A percentile compares a stretch with the other conserved stretches of the same genome.
Evolutionary conservation across 202 grass and related monocot species (phyloP).

Genomic region (Eragrostis tef): DNA sequence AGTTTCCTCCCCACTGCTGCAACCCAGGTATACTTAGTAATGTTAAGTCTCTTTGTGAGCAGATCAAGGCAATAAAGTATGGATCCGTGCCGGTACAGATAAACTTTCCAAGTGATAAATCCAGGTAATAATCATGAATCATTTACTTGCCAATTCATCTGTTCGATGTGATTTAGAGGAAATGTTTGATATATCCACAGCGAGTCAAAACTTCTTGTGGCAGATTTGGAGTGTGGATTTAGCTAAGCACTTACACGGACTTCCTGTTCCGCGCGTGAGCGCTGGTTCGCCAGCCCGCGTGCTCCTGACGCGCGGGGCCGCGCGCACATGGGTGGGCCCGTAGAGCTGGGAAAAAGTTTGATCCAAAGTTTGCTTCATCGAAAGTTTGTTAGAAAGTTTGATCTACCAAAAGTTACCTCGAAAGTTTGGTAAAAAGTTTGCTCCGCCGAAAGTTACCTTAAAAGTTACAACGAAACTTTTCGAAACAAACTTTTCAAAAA

Average conservation of each 20-base stretch:
- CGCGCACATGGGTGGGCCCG: too few relatives aligned
- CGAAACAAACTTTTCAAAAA: too few relatives aligned
- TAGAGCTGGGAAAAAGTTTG: too few relatives aligned
- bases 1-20: conserved; percentile 1
- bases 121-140: conserved; percentile 46
- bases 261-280: too few relatives aligned
- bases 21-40: not conserved
- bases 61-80: conserved; percentile 74
- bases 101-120: conserved; percentile 44
- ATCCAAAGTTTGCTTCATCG: too few relatives aligned
- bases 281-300: too few relatives aligned
- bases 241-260: conserved; percentile 10
- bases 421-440: too few relatives aligned
- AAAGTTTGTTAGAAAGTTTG: too few relatives aligned
- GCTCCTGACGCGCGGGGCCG: too few relatives aligned
- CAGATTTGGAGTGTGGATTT: not conserved
- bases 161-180: conserved; percentile 8
- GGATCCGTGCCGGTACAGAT: conserved; percentile 56
- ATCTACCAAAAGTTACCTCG: too few relatives aligned
- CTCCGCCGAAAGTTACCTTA: too few relatives aligned
- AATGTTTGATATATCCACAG: conserved; percentile 24
- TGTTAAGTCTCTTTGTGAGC: conserved; percentile 18
- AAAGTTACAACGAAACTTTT: too few relatives aligned
- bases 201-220: conserved; percentile 11
- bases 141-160: conserved; percentile 13